Evolutionary conservation across 129 eudicot genomes (phyloP), one percentile per base, ranked within the genome.

Genomic region (Flaveria robusta): DNA sequence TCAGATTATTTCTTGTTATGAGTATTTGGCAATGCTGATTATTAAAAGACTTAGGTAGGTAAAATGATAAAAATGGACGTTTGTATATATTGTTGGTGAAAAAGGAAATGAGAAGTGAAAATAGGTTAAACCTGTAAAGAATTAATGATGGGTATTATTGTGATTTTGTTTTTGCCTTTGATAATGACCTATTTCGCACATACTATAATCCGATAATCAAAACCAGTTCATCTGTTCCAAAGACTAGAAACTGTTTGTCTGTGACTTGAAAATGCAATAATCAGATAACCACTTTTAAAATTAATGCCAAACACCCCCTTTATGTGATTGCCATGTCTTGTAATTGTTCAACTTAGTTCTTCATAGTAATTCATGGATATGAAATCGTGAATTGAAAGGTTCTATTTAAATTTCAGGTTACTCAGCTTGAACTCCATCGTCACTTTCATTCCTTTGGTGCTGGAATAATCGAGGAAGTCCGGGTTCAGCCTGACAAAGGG

Each of bases 401-500:
- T n/a, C n/a, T n/a, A n/a, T n/a, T 4, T 49, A 19, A 51, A 51
- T 68, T 75, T 80, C 86, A 94, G 99, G 90, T 84, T 56, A 87
- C 90, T 64, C 97, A 94, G 82, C 86, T 86, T 79, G 99, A 94
- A 51, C 93, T 94, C 12, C 99, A 91, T 69, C 91, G 99, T 34
- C 96, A 91, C 87, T 91, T 94, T 68, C 88, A 94, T 83, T 83
- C 91, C 19, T 87, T 94, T 66, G 92, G 93, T 81, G 97, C 96
- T 79, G 99, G 99, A 31, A 77, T 82, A 49, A 91, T 94, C 62
- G 96, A 94, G 78, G 99, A 94, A 86, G 99, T 94, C 3, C 84
- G 98, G n/a, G 84, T 94, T 45, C 98, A 94, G 74, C 98, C 96
- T 20, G 98, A 94, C 68, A 91, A 94, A 76, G 99, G 97, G 14